These are phyloP conservation scores for Rhodotorula sp. DNA, from an alignment of 1,284 basidiomycete genomes.

Conservation along the genomic window DNA sequence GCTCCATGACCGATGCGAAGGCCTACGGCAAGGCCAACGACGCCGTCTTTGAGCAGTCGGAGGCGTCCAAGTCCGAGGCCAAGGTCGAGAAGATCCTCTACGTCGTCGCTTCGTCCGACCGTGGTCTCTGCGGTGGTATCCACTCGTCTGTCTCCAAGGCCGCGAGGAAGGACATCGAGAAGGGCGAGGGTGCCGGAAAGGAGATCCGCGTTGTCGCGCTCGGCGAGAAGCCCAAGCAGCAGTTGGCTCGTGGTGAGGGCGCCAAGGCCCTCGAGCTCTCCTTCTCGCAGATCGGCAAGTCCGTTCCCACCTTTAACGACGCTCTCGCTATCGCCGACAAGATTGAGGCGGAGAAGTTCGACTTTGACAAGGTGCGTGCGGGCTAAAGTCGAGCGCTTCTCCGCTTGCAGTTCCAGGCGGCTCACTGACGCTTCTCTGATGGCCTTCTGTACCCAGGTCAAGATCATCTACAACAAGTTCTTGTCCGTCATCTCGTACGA, in stretches of 20 bases:
- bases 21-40: constrained; percentile 73
- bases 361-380: constrained; percentile 71
- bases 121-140: constrained; percentile 99
- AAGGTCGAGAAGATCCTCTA: constrained; percentile 67
- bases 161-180: constrained; percentile 64
- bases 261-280: constrained; percentile 72
- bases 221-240: constrained; percentile 96
- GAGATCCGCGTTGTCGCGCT: constrained; percentile 70
- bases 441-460: constrained; percentile 49
- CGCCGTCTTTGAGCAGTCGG: constrained; percentile 48
- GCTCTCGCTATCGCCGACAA: constrained; percentile 91
- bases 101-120: constrained; percentile 93
- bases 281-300: constrained; percentile 97
- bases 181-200: constrained; percentile 54
- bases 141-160: constrained; percentile 94
- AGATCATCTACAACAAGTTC: constrained; percentile 93
- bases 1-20: constrained; percentile 91
- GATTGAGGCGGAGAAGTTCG: constrained; percentile 78
- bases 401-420: neutral
- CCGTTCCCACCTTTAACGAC: constrained; percentile 95
- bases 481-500: constrained; percentile 89
- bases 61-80: constrained; percentile 39
- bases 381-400: neutral
- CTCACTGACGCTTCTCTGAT: neutral
- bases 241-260: constrained; percentile 60